phyloP scores from a whole-genome alignment of 257 asterid species.

The Plantago elongata region DNA sequence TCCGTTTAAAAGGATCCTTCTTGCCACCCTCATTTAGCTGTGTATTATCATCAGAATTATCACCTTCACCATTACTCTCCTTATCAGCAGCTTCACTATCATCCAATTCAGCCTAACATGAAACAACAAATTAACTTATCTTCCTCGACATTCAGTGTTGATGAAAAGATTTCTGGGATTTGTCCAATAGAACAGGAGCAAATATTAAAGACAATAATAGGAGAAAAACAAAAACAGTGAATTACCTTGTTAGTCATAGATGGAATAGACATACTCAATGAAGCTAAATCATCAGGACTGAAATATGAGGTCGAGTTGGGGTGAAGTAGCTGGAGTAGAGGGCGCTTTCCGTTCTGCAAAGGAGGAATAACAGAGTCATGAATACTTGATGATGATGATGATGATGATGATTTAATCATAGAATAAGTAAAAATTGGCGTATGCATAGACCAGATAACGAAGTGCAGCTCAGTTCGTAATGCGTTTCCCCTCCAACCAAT shows the following conservation, averaged over 20 bases:
- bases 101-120: conserved; percentile 35
- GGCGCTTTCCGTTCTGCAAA: conserved; percentile 69
- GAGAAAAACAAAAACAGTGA: conserved; percentile 1
- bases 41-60: conserved; percentile 20
- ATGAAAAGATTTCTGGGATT: conserved; percentile 1
- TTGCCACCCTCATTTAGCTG: conserved; percentile 57
- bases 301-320: conserved; percentile 75
- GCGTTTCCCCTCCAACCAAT: too few species aligned
- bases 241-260: conserved; percentile 53
- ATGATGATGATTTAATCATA: too few species aligned
- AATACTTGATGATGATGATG: too few species aligned
- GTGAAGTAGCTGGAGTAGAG: conserved; percentile 77
- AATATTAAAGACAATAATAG: neutral
- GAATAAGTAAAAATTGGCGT: too few species aligned
- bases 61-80: conserved; percentile 31
- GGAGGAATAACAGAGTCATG: neutral
- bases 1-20: conserved; percentile 76
- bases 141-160: conserved; percentile 7
- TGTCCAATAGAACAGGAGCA: neutral
- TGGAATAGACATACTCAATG: conserved; percentile 57
- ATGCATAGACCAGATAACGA: too few species aligned
- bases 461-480: too few species aligned
- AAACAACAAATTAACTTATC: conserved; percentile 11
- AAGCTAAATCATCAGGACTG: conserved; percentile 54
- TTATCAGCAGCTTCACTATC: conserved; percentile 35